Percentiles rank a stretch among this genome's conserved stretches.
Conservation (phyloP, 164 flowering plant genomes). For the Euptelea pleiosperma region DNA sequence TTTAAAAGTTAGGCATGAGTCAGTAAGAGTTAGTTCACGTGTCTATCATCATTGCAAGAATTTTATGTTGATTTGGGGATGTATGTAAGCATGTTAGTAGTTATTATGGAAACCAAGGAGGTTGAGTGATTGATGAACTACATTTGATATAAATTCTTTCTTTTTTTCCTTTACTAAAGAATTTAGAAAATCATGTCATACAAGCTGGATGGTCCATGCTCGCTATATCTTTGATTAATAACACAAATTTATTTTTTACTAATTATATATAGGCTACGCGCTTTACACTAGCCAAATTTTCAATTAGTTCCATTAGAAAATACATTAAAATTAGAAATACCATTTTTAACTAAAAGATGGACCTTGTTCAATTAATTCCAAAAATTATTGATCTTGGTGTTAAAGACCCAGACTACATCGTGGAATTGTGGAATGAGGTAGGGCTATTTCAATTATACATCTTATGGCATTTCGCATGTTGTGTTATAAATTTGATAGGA, state of each 20-base stretch:
- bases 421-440: slow-evolving; percentile 93
- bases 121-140: slow-evolving; percentile 93
- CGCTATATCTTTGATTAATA: background rate
- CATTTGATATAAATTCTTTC: slow-evolving; percentile 64
- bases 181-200: background rate
- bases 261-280: slow-evolving; percentile 56
- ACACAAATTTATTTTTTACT: background rate
- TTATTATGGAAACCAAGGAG: slow-evolving; percentile 95
- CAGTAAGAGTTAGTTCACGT: no score
- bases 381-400: slow-evolving; percentile 79
- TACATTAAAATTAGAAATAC: slow-evolving; percentile 79
- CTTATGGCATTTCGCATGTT: background rate
- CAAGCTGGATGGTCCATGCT: background rate
- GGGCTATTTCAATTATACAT: background rate
- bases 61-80: no score
- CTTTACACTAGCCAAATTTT: slow-evolving; percentile 81
- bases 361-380: slow-evolving; percentile 61
- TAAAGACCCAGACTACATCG: slow-evolving; percentile 95
- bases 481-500: background rate
- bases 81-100: slow-evolving; percentile 91
- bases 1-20: no score
- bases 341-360: slow-evolving; percentile 70
- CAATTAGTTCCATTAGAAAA: slow-evolving; percentile 94
- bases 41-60: no score
- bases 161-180: no score